phyloP scores from a whole-genome alignment of 2,329 filamentous ascomycete genomes.

The Neophaeococcomyces mojaviensis region DNA sequence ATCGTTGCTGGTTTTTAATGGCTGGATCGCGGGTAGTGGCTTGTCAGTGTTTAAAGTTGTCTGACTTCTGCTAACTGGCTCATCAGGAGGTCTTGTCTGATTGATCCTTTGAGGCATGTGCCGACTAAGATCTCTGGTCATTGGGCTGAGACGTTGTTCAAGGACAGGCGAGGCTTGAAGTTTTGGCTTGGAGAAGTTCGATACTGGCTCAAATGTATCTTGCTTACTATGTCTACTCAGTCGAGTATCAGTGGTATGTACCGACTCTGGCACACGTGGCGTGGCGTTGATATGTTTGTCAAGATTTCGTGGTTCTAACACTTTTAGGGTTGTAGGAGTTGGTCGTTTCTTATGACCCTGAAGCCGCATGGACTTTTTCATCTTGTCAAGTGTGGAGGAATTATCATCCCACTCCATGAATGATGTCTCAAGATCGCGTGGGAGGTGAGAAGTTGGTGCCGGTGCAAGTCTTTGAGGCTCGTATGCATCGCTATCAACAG shows the following conservation, averaged over 20 bases:
- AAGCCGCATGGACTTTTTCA: constrained; percentile 1
- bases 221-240: background rate
- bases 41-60: no score
- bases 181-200: background rate
- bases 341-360: background rate
- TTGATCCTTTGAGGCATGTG: no score
- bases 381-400: background rate
- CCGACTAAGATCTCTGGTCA: background rate
- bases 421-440: background rate
- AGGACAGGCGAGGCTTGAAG: background rate
- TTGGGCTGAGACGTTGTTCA: background rate
- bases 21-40: no score
- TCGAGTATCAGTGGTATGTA: background rate
- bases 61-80: no score
- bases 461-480: background rate
- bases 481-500: background rate
- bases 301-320: background rate
- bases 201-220: background rate
- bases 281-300: background rate
- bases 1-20: no score
- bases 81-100: no score
- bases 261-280: background rate
- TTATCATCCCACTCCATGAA: constrained; percentile 3
- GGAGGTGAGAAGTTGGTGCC: background rate
- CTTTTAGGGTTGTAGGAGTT: background rate